Evolutionary conservation across 139 green algal species (phyloP).

Genomic region (Chlamydomonas sp.): DNA sequence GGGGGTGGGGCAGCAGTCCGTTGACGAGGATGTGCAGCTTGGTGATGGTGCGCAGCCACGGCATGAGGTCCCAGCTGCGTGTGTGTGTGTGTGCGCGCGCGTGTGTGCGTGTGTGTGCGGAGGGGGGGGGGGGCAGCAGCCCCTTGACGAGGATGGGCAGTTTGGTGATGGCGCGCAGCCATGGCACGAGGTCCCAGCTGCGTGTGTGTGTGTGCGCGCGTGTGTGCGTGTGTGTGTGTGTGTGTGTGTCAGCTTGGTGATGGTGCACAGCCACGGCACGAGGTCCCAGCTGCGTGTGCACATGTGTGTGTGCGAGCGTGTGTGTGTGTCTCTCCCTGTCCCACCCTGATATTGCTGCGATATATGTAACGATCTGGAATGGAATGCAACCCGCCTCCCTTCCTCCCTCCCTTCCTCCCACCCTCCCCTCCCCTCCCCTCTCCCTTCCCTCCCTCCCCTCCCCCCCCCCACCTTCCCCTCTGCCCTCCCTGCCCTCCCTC

Average conservation of each 20-base stretch:
- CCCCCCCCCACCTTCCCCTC: too few relatives aligned
- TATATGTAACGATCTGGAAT: not conserved
- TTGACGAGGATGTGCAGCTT: not conserved
- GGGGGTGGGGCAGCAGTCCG: not conserved
- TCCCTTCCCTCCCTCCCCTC: too few relatives aligned
- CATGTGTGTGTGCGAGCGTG: conserved; percentile 22
- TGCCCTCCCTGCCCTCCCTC: too few relatives aligned
- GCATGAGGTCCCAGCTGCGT: conserved; percentile 46
- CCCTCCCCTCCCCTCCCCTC: too few relatives aligned
- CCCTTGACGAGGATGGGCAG: conserved; percentile 82
- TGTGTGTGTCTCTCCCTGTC: not conserved
- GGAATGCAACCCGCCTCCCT: too few relatives aligned
- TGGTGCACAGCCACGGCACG: conserved; percentile 62
- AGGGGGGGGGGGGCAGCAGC: too few relatives aligned
- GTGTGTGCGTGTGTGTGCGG: not conserved
- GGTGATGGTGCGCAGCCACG: conserved; percentile 67
- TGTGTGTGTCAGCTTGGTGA: conserved; percentile 32
- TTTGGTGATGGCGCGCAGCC: conserved; percentile 60
- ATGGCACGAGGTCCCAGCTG: conserved; percentile 69
- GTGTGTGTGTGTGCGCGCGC: not conserved
- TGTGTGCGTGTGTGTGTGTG: not conserved
- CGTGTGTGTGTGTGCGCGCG: conserved; percentile 41
- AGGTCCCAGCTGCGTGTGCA: conserved; percentile 65
- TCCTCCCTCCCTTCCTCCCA: too few relatives aligned
- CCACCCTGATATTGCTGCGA: not conserved